Evolutionary conservation across 257 asterid species (phyloP), one percentile per base, ranked within the genome.

Genomic region (Solanum chilense): DNA sequence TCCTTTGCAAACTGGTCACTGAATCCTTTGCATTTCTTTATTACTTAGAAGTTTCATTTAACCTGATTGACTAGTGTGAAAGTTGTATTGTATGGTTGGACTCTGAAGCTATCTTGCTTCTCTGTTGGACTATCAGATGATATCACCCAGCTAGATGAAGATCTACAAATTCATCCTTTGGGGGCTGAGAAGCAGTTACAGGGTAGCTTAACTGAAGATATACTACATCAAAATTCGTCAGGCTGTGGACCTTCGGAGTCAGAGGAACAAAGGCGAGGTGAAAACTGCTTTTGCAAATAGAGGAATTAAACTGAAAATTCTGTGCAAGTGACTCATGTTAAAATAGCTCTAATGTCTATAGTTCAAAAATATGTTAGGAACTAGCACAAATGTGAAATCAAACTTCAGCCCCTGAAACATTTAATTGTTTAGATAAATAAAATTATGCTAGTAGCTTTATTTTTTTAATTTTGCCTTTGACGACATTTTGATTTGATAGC

Each of bases 71-170:
- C 15, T 82, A 62, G 64, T 74, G 27, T 27, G 25, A 44, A 66
- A 76, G 62, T 76, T 64, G 27, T 33, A 62, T 66, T 60, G 31
- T 52, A 35, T 74, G 62, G 58, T 71, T 85, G 83, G 60, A 45
- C 45, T 45, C 87, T 89, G 86, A 90, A 89, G 70, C 20, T 44
- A 41, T 62, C n/a, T 86, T 81, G 18, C 25, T 89, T 85, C 68
- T 81, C 82, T 88, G 47, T 92, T 88, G 84, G 90, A 83, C 88
- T 91, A 86, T 76, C 91, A 96, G 99, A 96, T 92, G 99, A 96
- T 90, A 91, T 95, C 77, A 94, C 99, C 69, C 94, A 89, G 90
- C 96, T 95, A 8, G 91, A 87, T 68, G 98, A 90, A 86, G 96
- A 92, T 89, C 90, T 73, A 64, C 88, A 85, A 80, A 86, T 62